Conservation (phyloP, 164 flowering plant species). For the Stephania cephalantha region DNA sequence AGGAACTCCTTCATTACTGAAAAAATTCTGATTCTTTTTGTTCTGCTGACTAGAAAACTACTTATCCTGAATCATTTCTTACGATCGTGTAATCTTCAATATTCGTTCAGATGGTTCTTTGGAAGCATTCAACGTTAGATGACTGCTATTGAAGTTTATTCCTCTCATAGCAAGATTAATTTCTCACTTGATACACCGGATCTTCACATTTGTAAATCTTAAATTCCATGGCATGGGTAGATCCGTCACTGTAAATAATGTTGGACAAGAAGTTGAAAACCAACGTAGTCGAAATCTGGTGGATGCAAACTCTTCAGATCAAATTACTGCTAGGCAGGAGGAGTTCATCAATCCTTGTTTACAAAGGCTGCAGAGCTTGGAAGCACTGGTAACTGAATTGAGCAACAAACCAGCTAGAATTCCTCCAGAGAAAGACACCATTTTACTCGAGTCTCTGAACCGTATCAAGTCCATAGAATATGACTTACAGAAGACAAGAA, state of each 20-base stretch:
- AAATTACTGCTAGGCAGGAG: conserved; percentile 19
- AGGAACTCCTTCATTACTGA: too few species aligned
- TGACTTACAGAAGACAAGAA: conserved; percentile 81
- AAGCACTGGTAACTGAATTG: conserved; percentile 53
- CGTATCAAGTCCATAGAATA: conserved; percentile 79
- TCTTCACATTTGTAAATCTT: conserved; percentile 41
- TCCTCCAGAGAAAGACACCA: conserved; percentile 79
- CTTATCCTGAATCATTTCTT: not conserved
- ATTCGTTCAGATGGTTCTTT: conserved; percentile 30
- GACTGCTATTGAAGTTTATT: conserved; percentile 23
- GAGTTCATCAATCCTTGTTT: conserved; percentile 43
- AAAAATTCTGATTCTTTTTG: too few species aligned
- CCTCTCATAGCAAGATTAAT: conserved; percentile 21
- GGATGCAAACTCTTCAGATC: conserved; percentile 23
- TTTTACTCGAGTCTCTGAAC: conserved; percentile 68
- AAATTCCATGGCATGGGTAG: conserved; percentile 31
- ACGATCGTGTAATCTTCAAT: not conserved
- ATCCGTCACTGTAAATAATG: conserved; percentile 24
- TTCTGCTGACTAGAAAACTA: not conserved
- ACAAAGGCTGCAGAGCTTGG: conserved; percentile 69
- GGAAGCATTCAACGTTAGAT: conserved; percentile 15
- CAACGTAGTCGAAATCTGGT: conserved; percentile 12
- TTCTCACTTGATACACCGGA: conserved; percentile 26
- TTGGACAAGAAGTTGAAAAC: conserved; percentile 16
- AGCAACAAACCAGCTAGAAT: conserved; percentile 53